These are phyloP conservation scores for Chytridium lagenaria DNA, from an alignment of 371 early-diverging fungal species.

Conservation along the genomic window DNA sequence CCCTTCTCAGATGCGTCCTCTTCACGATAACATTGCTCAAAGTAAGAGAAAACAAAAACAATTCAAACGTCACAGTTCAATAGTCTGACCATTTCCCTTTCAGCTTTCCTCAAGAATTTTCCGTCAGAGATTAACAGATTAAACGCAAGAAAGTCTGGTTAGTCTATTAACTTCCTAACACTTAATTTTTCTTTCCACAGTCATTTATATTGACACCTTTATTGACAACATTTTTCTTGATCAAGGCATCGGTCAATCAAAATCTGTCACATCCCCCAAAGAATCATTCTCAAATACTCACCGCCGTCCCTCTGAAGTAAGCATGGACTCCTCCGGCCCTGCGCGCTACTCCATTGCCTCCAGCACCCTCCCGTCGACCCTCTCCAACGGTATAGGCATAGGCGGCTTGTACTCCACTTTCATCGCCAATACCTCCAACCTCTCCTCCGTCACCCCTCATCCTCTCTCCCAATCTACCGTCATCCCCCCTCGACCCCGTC, in stretches of 20 bases:
- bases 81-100: too few species aligned
- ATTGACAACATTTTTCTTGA: not conserved
- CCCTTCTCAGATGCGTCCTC: constrained; percentile 72
- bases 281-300: not conserved
- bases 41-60: constrained; percentile 54
- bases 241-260: not conserved
- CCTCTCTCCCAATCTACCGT: not conserved
- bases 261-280: not conserved
- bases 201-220: not conserved
- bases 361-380: not conserved
- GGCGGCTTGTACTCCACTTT: not conserved
- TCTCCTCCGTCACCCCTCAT: constrained; percentile 6
- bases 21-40: constrained; percentile 70
- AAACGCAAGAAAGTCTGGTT: constrained; percentile 11
- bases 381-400: not conserved
- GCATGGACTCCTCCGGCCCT: not conserved
- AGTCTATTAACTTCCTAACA: not conserved
- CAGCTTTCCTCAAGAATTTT: constrained; percentile 75
- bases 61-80: too few species aligned
- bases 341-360: not conserved
- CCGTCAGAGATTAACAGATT: constrained; percentile 63
- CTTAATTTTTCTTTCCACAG: not conserved
- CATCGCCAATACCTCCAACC: not conserved
- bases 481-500: too few species aligned
- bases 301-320: not conserved